Conservation (phyloP, 768 basidiomycete genomes). For the Suillus ampliporus region DNA sequence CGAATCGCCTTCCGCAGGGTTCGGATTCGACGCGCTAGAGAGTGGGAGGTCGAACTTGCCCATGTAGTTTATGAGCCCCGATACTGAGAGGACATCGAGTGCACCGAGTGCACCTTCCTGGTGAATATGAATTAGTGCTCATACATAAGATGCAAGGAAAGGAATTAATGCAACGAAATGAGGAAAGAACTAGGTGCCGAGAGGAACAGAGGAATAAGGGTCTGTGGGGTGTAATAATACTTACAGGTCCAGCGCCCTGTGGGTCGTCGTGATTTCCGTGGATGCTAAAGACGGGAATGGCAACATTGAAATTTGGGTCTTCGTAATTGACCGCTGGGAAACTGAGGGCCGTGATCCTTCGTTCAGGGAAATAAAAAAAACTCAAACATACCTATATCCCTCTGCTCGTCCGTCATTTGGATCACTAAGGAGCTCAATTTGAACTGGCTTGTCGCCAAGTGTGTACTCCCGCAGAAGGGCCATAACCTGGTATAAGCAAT, state of each 20-base stretch:
- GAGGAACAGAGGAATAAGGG: neutral
- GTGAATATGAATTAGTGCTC: conserved; percentile 4
- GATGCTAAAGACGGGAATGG: conserved; percentile 98
- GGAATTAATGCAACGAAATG: neutral
- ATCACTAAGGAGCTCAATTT: conserved; percentile 90
- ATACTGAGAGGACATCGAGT: conserved; percentile 91
- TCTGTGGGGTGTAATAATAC: conserved; percentile 30
- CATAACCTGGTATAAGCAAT: conserved; percentile 87
- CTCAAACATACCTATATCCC: conserved; percentile 73
- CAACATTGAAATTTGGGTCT: conserved; percentile 93
- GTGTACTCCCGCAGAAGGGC: conserved; percentile 92
- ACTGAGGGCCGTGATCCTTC: conserved; percentile 43
- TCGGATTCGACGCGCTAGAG: conserved; percentile 51
- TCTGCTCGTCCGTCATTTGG: conserved; percentile 88
- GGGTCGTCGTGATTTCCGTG: conserved; percentile 99
- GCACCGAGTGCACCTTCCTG: conserved; percentile 96
- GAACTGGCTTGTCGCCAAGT: conserved; percentile 85
- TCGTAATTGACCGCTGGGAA: conserved; percentile 98
- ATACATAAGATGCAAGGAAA: neutral
- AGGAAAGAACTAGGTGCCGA: neutral
- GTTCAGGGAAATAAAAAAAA: neutral
- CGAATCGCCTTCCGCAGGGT: conserved; percentile 24
- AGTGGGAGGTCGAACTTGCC: conserved; percentile 91
- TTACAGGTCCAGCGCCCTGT: conserved; percentile 89
- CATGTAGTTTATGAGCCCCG: conserved; percentile 96